Percentiles rank a stretch among this genome's conserved stretches.
These are phyloP conservation scores for Fusarium austroafricanum DNA, from an alignment of 2,329 filamentous ascomycete species.

Conservation along the genomic window DNA sequence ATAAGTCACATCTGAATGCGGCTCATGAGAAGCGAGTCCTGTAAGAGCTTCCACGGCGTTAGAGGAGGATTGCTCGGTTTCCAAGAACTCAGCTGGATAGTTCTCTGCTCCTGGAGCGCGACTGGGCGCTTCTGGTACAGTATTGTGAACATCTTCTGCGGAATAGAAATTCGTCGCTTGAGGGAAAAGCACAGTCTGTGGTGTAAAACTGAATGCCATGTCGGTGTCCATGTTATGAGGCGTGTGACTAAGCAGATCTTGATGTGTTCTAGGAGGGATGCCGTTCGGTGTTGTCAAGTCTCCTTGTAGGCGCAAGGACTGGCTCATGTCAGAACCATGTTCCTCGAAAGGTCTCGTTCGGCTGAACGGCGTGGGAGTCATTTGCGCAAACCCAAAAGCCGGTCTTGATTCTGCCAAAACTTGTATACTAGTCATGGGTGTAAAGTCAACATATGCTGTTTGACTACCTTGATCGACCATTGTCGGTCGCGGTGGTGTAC, in stretches of 20 bases:
- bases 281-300: constrained; percentile 11
- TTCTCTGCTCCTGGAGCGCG: constrained; percentile 19
- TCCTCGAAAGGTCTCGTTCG: constrained; percentile 34
- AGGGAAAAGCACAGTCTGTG: constrained; percentile 37
- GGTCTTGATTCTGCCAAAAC: constrained; percentile 46
- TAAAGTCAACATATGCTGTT: constrained; percentile 48
- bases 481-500: constrained; percentile 37
- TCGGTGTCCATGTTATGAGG: constrained; percentile 19
- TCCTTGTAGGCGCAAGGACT: constrained; percentile 25
- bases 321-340: constrained; percentile 14
- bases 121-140: constrained; percentile 9
- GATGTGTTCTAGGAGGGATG: constrained; percentile 4
- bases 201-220: constrained; percentile 35
- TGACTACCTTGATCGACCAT: constrained; percentile 55
- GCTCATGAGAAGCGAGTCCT: constrained; percentile 20
- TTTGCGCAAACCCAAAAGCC: constrained; percentile 40
- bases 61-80: constrained; percentile 11
- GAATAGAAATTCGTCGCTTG: constrained; percentile 25
- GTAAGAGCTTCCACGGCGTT: constrained; percentile 19
- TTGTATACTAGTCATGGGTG: constrained; percentile 45
- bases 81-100: constrained; percentile 43
- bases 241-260: constrained; percentile 25
- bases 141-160: constrained; percentile 5
- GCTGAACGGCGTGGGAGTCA: constrained; percentile 42
- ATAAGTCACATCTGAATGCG: background rate